Percentiles rank a stretch among this genome's conserved stretches.
These are phyloP conservation scores for Pseudomonodictys pantanalensis DNA, from an alignment of 495 filamentous ascomycete genomes.

Conservation along the genomic window DNA sequence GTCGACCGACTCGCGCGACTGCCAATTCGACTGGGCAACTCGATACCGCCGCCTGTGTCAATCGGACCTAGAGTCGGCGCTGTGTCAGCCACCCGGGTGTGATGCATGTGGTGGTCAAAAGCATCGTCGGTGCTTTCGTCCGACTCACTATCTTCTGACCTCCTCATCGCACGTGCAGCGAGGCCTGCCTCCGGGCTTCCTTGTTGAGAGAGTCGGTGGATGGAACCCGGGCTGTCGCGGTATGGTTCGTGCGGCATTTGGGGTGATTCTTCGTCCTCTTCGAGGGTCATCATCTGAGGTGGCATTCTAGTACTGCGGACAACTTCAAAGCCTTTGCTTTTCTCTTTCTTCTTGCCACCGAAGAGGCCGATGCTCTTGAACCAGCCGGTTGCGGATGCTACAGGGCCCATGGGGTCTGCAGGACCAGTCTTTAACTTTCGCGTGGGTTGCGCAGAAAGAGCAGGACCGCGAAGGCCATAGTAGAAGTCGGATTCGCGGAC, in stretches of 20 bases:
- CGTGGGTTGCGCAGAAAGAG: conserved; percentile 74
- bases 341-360: conserved; percentile 80
- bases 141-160: conserved; percentile 11
- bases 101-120: conserved; percentile 45
- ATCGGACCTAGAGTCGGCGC: conserved; percentile 60
- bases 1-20: conserved; percentile 56
- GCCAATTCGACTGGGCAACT: conserved; percentile 61
- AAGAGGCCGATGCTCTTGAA: conserved; percentile 64
- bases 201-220: not conserved
- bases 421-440: conserved; percentile 88
- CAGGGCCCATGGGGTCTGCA: conserved; percentile 88
- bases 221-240: conserved; percentile 29
- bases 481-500: conserved; percentile 93
- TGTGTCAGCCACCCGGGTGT: conserved; percentile 44
- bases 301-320: conserved; percentile 76
- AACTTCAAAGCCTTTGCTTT: conserved; percentile 92
- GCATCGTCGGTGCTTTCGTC: conserved; percentile 36
- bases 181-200: conserved; percentile 42
- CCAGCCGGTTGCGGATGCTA: conserved; percentile 84
- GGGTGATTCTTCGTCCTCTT: conserved; percentile 32
- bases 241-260: conserved; percentile 33
- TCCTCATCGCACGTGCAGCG: not conserved
- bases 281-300: conserved; percentile 41
- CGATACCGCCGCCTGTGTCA: conserved; percentile 60
- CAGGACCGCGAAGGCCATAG: conserved; percentile 81